A percentile compares a stretch with the other conserved stretches of the same genome.
phyloP scores from a whole-genome alignment of 345 rosid genomes.

The Cardamine occulta region DNA sequence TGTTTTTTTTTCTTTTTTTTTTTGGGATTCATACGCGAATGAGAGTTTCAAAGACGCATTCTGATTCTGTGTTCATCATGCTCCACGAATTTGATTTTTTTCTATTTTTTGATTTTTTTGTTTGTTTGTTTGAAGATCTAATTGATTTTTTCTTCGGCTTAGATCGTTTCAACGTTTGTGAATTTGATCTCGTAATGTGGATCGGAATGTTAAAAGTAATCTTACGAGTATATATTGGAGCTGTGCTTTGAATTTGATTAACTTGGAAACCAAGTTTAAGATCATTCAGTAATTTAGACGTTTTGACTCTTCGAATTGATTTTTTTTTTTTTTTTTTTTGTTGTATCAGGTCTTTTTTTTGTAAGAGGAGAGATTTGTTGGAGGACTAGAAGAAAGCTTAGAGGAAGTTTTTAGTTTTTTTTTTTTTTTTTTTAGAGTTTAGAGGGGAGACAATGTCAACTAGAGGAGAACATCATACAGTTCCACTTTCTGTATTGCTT shows the following conservation, averaged over 20 bases:
- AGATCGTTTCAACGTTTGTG: slow-evolving; percentile 20
- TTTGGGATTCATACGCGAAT: neutral
- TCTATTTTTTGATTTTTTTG: neutral
- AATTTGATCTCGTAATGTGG: slow-evolving; percentile 24
- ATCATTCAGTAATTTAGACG: neutral
- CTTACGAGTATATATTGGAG: neutral
- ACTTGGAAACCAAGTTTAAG: slow-evolving; percentile 40
- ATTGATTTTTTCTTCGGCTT: slow-evolving; percentile 8
- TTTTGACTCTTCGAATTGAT: neutral
- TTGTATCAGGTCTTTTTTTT: slow-evolving; percentile 29
- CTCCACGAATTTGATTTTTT: neutral
- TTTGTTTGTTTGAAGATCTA: slow-evolving; percentile 41
- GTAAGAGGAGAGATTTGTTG: slow-evolving; percentile 36
- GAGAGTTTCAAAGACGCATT: neutral
- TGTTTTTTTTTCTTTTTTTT: neutral
- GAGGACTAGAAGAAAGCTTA: slow-evolving; percentile 37
- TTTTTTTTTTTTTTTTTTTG: neutral
- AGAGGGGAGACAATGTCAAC: slow-evolving; percentile 51
- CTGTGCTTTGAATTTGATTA: neutral
- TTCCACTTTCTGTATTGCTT: slow-evolving; percentile 83
- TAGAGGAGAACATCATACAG: slow-evolving; percentile 76
- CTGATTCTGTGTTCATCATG: neutral
- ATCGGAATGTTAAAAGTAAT: slow-evolving; percentile 17
- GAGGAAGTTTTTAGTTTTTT: slow-evolving; percentile 6
- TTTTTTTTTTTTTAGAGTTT: neutral